Base-by-base conservation (phyloP, 106 monocot species). In the Xerophyta viscosa region DNA sequence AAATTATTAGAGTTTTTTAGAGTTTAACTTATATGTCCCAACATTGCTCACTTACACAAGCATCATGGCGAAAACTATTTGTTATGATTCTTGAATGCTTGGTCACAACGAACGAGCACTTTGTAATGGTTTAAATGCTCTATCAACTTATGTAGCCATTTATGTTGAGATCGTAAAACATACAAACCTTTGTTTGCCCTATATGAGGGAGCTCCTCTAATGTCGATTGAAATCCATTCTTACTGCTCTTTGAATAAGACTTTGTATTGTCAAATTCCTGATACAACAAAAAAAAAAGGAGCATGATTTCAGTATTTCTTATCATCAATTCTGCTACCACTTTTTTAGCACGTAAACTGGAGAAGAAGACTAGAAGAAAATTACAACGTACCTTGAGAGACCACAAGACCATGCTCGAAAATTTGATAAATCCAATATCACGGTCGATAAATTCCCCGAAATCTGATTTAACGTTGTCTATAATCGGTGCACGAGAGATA, bases 321-420 rank as follows among this genome's bases (percentile, higher is more conserved):
- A n/a, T n/a, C n/a, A n/a, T n/a, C n/a, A n/a, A n/a, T n/a, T n/a
- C n/a, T n/a, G n/a, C n/a, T n/a, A n/a, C n/a, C n/a, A n/a, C n/a
- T n/a, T n/a, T n/a, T n/a, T n/a, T n/a, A 36, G 33, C 33, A 36
- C 11, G 33, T 6, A 31, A 30, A 63, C n/a, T 26, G 26, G 31
- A 17, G 4, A 43, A 1, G 17, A 27, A 56, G 23, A 30, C n/a
- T 17, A 54, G 4, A 20, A 46, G 13, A 2, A 43, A 37, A 14
- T 12, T 6, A 43, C 6, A 42, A 26, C 11, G 1, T 8, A 80
- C 74, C 70, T 80, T 52, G 31, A 74, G 61, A 9, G 65, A 66
- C 79, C 79, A 80, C n/a, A 80, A 39, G 18, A 70, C 56, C 56
- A 80, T 61, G 56, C 61, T 62, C 6, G 69, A 66, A 18, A 80